Evolutionary conservation across 2,329 filamentous ascomycete genomes (phyloP).

Genomic region (Fusarium fracticaudum): DNA sequence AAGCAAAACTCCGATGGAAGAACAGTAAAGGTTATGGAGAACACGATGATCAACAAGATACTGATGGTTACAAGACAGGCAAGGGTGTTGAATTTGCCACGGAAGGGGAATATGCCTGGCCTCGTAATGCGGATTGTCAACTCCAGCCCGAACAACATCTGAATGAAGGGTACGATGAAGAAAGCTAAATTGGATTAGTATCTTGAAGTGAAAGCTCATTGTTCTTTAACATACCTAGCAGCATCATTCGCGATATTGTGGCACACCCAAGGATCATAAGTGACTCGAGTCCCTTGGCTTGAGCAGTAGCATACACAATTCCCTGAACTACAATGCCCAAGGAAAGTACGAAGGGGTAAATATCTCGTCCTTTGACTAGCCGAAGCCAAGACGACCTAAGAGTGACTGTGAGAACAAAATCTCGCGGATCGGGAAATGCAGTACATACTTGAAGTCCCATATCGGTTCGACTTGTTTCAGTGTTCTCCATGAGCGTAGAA

Average conservation of each 20-base stretch:
- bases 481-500: slow-evolving; percentile 63
- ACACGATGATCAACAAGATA: slow-evolving; percentile 63
- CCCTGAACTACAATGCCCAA: slow-evolving; percentile 67
- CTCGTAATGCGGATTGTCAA: slow-evolving; percentile 65
- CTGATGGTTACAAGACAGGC: slow-evolving; percentile 64
- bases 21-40: slow-evolving; percentile 66
- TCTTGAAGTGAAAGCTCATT: not conserved
- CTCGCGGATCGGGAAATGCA: not conserved
- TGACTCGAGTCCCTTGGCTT: slow-evolving; percentile 63
- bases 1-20: slow-evolving; percentile 70
- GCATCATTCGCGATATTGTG: slow-evolving; percentile 65
- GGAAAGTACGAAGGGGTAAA: slow-evolving; percentile 66
- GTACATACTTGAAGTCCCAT: slow-evolving; percentile 55
- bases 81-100: slow-evolving; percentile 67
- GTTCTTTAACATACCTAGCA: slow-evolving; percentile 60
- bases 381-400: slow-evolving; percentile 51
- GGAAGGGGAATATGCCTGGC: slow-evolving; percentile 64
- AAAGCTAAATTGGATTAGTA: slow-evolving; percentile 56
- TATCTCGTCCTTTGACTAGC: slow-evolving; percentile 58
- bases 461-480: slow-evolving; percentile 53
- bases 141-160: slow-evolving; percentile 73
- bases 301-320: slow-evolving; percentile 64
- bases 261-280: slow-evolving; percentile 64
- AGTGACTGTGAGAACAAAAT: slow-evolving; percentile 15
- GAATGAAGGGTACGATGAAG: slow-evolving; percentile 73